These are phyloP conservation scores for Macadamia tetraphylla DNA, from an alignment of 164 flowering plant species.

Conservation along the genomic window DNA sequence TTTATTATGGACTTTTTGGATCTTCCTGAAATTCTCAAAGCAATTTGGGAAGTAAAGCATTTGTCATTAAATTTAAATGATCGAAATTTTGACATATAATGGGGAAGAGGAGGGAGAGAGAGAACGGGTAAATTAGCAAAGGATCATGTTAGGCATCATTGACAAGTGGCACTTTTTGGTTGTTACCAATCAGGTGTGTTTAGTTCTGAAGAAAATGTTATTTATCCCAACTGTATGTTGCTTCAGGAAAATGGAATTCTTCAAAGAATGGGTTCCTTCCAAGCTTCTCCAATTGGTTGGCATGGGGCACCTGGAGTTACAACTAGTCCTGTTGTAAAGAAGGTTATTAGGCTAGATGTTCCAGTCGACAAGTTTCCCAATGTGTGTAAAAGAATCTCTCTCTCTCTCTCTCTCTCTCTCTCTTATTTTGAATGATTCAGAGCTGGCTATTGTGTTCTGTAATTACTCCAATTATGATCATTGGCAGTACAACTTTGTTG, in stretches of 20 bases:
- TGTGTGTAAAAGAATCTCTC: slow-evolving; percentile 31
- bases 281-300: slow-evolving; percentile 59
- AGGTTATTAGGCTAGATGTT: slow-evolving; percentile 72
- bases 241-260: slow-evolving; percentile 53
- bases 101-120: too few species aligned
- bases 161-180: neutral
- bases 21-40: too few species aligned
- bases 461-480: neutral
- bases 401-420: neutral
- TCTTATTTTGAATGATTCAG: slow-evolving; percentile 1
- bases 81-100: too few species aligned
- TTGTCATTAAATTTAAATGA: too few species aligned
- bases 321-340: slow-evolving; percentile 49
- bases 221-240: neutral
- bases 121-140: too few species aligned
- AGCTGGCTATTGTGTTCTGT: slow-evolving; percentile 1
- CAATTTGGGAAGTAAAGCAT: too few species aligned
- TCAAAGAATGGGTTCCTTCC: slow-evolving; percentile 54
- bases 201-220: neutral
- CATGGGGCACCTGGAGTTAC: slow-evolving; percentile 54
- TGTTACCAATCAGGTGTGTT: neutral
- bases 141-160: too few species aligned
- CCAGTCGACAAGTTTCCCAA: slow-evolving; percentile 77
- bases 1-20: too few species aligned
- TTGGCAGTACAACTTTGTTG: slow-evolving; percentile 81